Evolutionary conservation across 805 yeast species (phyloP).

Genomic region (Osmozyma mogii): DNA sequence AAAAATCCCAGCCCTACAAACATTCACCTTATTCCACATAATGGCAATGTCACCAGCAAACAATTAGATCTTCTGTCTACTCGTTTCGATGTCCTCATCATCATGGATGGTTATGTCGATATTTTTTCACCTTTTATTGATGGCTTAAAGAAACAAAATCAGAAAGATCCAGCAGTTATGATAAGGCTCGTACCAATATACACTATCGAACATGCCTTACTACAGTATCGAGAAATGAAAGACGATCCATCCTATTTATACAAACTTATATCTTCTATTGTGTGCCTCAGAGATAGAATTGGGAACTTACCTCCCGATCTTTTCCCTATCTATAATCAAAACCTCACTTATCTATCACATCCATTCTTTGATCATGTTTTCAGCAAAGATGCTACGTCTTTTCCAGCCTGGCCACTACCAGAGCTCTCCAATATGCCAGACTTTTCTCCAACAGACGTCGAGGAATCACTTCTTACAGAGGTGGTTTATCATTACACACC

Average conservation of each 20-base stretch:
- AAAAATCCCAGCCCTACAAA: conserved; percentile 10
- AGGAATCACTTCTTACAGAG: conserved; percentile 65
- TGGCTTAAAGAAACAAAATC: conserved; percentile 21
- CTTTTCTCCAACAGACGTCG: conserved; percentile 69
- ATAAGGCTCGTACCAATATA: conserved; percentile 68
- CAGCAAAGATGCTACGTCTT: conserved; percentile 8
- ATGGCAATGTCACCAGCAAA: conserved; percentile 17
- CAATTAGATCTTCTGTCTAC: conserved; percentile 17
- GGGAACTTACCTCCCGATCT: conserved; percentile 78
- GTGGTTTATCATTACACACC: conserved; percentile 55
- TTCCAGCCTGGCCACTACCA: conserved; percentile 68
- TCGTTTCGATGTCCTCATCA: conserved; percentile 51
- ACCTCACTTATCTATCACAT: conserved; percentile 50
- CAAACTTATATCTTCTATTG: conserved; percentile 72
- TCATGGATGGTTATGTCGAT: conserved; percentile 57
- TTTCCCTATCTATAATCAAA: conserved; percentile 63
- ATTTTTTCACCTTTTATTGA: conserved; percentile 24
- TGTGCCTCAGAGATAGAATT: conserved; percentile 70
- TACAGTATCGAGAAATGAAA: conserved; percentile 30
- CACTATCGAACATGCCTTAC: conserved; percentile 75
- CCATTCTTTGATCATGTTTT: conserved; percentile 46
- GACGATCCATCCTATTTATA: conserved; percentile 39
- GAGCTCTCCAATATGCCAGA: conserved; percentile 56
- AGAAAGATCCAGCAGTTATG: conserved; percentile 39
- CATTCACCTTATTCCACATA: conserved; percentile 39